Evolutionary conservation across 352 stramenopile genomes (phyloP), one percentile per base, ranked within the genome.

Genomic region (Saprolegnia parasitica): DNA sequence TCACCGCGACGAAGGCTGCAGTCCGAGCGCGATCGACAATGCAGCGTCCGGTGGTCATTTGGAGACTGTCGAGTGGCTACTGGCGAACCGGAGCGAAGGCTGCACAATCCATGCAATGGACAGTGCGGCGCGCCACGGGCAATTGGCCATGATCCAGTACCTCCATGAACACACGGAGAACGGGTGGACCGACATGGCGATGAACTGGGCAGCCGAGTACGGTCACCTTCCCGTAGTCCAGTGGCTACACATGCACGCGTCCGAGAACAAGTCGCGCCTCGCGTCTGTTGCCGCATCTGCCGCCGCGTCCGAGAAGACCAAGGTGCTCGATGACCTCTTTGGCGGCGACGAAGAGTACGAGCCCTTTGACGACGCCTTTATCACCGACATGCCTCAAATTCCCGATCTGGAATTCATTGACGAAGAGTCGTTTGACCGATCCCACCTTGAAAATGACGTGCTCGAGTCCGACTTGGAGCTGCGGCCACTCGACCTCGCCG

Each of bases 151-250:
- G 50, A 49, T 76, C 15, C 23, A 71, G 52, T 76, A 71, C 47
- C 55, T 73, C 8, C 60, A 73, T 46, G 66, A 58, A 37, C 42
- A 76, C 72, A 76, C 72, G 16, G 57, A 58, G 42, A 61, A 73
- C 39, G 72, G 71, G 29, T 76, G 72, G 72, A 73, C 57, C 1
- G 58, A 73, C 56, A 71, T 71, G 40, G 72, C 67, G 1, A 67
- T 71, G 26, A 71, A 65, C 24, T 61, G 68, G 35, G 70, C 65
- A 8, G 63, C 63, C 21, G 63, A 52, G 39, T 62, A 70, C 23
- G 72, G 72, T 1, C 72, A 76, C 35, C 56, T 71, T 16, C 16
- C 64, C 16, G 68, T 72, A 4, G 65, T 76, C 13, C 49, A 68
- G 49, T 76, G 72, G 72, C 68, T 76, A 4, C 61, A 68, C 37